Conservation (phyloP, 805 yeast genomes). For the Candida argentea region DNA sequence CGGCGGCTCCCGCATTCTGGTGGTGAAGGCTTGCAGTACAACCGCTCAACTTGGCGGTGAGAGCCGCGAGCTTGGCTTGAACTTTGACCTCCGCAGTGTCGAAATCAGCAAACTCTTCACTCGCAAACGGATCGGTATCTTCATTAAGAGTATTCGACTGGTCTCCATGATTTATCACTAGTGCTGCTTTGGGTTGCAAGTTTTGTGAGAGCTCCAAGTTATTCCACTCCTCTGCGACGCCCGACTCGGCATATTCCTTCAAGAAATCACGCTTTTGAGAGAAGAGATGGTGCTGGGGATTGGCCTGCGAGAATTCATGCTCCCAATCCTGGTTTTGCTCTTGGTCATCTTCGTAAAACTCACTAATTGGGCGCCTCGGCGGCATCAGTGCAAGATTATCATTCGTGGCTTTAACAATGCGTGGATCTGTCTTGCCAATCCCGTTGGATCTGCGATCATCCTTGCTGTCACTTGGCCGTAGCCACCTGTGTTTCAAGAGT, state of each 20-base stretch:
- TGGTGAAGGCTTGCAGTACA: conserved; percentile 20
- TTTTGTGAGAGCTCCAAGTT: conserved; percentile 1
- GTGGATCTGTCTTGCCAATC: too few relatives aligned
- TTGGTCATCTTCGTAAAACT: conserved; percentile 1
- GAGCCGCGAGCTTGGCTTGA: conserved; percentile 29
- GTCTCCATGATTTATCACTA: conserved; percentile 1
- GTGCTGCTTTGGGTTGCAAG: background rate
- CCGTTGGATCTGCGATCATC: too few relatives aligned
- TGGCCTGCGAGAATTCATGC: too few relatives aligned
- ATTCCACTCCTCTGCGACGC: conserved; percentile 11
- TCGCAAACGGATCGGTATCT: conserved; percentile 27
- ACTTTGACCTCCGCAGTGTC: conserved; percentile 33
- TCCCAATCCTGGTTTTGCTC: background rate
- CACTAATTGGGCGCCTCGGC: conserved; percentile 1
- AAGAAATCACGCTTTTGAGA: conserved; percentile 21
- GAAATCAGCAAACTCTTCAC: conserved; percentile 27
- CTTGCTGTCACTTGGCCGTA: conserved; percentile 16
- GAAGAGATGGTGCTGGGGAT: too few relatives aligned
- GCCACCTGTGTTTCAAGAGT: conserved; percentile 55
- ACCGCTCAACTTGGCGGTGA: conserved; percentile 21
- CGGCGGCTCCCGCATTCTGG: conserved; percentile 20
- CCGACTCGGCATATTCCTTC: conserved; percentile 19
- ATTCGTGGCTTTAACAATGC: too few relatives aligned
- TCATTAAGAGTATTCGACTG: conserved; percentile 8
- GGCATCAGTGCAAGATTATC: too few relatives aligned